Base-by-base conservation (phyloP, 2,329 filamentous ascomycete genomes). In the Nigrograna mackinnonii region DNA sequence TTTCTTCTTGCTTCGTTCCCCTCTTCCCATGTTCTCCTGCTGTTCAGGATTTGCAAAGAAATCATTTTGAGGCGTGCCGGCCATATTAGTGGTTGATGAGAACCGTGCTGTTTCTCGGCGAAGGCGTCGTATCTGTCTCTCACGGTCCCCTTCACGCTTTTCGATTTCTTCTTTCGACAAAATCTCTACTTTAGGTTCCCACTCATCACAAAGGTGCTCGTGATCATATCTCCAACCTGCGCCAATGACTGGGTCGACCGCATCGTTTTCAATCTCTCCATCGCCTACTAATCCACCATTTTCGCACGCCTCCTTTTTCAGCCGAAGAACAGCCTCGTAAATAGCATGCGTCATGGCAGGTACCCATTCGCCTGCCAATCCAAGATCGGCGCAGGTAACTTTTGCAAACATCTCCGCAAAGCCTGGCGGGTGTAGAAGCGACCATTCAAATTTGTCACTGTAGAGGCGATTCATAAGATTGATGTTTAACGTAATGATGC, bases 371-470 rank as follows among this genome's bases (percentile, higher is more conserved):
- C 91, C 90, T 5, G 85, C 79, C 39, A 99, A 75, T 5, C 92
- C 92, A 6, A 99, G 76, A 64, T 99, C 94, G 20, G 90, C 88
- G 64, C 94, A 97, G 0, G 94, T 97, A 52, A 90, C 84, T 63
- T 89, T 90, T 22, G 94, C 91, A 66, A 97, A 97, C 11, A 86
- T 83, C 67, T 99, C 92, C 0, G 94, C 90, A 31, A 92, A 91
- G 17, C 92, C 92, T 2, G 91, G 87, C 2, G 91, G 91, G 60
- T 97, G 91, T 14, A 96, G 77, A 16, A 99, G 76, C 4, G 92
- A 97, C 92, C 92, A 97, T 67, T 97, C 92, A 52, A 99, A 97
- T 62, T 91, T 96, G 76, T 99, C 94, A 3, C 89, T 95, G 69
- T 96, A 97, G 11, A 97, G 80, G 56, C 88, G 85, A 42, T 95